Evolutionary conservation across 2,329 filamentous ascomycete species (phyloP), one percentile per base, ranked within the genome.

Genomic region (Pseudogymnoascus sp.): DNA sequence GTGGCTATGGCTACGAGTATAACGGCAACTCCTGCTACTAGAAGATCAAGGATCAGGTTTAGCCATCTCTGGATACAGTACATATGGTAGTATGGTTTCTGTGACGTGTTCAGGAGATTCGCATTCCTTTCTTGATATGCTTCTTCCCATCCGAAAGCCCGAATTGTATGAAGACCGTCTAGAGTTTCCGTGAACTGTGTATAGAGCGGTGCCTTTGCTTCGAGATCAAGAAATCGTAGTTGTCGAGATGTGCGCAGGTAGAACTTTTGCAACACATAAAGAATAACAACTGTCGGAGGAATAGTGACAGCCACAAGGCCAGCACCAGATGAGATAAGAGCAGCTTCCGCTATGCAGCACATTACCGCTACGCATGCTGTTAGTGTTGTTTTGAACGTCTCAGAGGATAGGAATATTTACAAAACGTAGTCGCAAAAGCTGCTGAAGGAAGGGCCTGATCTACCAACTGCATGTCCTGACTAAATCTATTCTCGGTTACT

Each of bases 181-280:
- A 79, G 71, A 19, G 74, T 76, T 65, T 80, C 78, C 6, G 73
- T 72, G 63, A 80, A 80, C 61, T 78, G 73, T 0, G 78, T 77
- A 67, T 77, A 80, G 1, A 80, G 69, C 3, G 78, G 78, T 0
- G 77, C 74, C 44, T 64, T 64, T 24, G 62, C 62, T 66, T 80
- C 78, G 21, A 80, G 70, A 40, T 80, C 78, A 59, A 80, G 68
- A 40, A 77, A 73, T 64, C 78, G 75, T 11, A 80, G 66, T 65
- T 80, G 78, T 3, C 78, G 75, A 2, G 77, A 79, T 4, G 78
- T 80, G 5, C 76, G 73, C 13, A 80, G 1, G 78, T 69, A 80
- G 61, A 77, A 70, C 44, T 75, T 76, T 64, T 78, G 77, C 16
- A 63, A 16, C 35, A 61, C 21, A 40, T 61, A 63, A 31, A 63